Base-by-base conservation (phyloP, 768 basidiomycete genomes). In the Suillus occidentalis region DNA sequence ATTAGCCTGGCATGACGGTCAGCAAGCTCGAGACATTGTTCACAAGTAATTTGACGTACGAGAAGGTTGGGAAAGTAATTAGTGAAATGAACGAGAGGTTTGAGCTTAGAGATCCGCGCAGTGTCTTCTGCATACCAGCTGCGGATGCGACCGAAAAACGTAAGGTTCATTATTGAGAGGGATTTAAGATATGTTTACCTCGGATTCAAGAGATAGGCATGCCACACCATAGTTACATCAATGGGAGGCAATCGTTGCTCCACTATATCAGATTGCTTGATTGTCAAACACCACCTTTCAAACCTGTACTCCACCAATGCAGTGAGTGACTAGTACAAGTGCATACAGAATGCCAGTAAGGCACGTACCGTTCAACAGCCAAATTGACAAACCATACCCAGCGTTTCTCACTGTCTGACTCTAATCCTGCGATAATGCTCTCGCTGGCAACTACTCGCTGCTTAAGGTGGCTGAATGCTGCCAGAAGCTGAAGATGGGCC, bases 141-240 rank as follows among this genome's bases (percentile, higher is more conserved):
- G 56, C 39, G 4, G 50, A 37, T 58, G 14, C 1, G 22, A 39
- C 18, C 20, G 2, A 34, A 31, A 40, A 28, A 37, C 4, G 36
- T 61, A 6, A 63, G 25, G 13, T 22, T 50, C 50, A 20, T 45
- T 14, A 3, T 2, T 16, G 6, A 8, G 31, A 3, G 20, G 28
- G 36, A 25, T 7, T 25, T 8, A 50, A 47, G 10, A 14, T 59
- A 2, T 16, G 28, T 69, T 66, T 65, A 78, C 79, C 72, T 68
- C 10, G 80, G 80, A 62, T 79, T 80, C 40, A 80, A 75, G 36
- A 77, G 68, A 67, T 81, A 79, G 8, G 79, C 68, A 42, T 80
- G 80, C 75, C 79, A 79, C 4, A 80, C 79, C 79, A 80, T 78
- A 47, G 76, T 67, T 1, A 81, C 80, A 37, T 80, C 80, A 8